A percentile compares a stretch with the other conserved stretches of the same genome.
phyloP scores from a whole-genome alignment of 306 rosid species.

The Oemleria cerasiformis region DNA sequence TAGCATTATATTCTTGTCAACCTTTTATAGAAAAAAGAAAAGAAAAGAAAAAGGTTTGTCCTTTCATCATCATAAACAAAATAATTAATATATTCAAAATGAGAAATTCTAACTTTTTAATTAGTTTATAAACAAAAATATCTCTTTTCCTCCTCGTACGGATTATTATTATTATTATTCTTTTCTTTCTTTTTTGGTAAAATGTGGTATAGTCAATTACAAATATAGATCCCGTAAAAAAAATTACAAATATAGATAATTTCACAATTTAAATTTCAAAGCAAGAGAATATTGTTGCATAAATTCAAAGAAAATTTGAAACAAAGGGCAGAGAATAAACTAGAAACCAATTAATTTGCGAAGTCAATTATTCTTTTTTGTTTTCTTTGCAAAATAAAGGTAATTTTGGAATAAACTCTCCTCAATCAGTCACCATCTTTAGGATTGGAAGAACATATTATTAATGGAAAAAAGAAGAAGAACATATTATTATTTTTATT shows the following conservation, averaged over 20 bases:
- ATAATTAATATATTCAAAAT: no score
- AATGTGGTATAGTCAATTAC: neutral
- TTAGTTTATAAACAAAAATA: neutral
- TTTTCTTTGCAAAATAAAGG: neutral
- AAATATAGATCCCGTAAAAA: neutral
- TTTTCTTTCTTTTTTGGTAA: neutral
- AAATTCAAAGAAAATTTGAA: neutral
- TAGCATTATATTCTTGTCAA: neutral
- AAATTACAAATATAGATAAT: neutral
- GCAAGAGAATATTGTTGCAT: neutral
- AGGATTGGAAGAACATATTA: neutral
- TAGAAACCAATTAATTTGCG: neutral
- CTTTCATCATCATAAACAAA: neutral
- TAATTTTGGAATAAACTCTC: conserved; percentile 3
- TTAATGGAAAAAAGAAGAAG: neutral
- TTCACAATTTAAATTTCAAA: neutral
- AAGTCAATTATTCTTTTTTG: conserved; percentile 6
- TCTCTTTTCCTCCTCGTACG: neutral
- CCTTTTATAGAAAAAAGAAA: neutral
- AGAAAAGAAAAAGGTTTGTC: neutral
- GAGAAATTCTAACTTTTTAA: neutral
- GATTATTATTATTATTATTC: neutral
- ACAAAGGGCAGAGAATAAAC: neutral
- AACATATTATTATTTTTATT: neutral
- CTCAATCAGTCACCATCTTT: neutral